These are phyloP conservation scores for Fusarium sp. DNA, from an alignment of 2,329 filamentous ascomycete species.

Conservation along the genomic window DNA sequence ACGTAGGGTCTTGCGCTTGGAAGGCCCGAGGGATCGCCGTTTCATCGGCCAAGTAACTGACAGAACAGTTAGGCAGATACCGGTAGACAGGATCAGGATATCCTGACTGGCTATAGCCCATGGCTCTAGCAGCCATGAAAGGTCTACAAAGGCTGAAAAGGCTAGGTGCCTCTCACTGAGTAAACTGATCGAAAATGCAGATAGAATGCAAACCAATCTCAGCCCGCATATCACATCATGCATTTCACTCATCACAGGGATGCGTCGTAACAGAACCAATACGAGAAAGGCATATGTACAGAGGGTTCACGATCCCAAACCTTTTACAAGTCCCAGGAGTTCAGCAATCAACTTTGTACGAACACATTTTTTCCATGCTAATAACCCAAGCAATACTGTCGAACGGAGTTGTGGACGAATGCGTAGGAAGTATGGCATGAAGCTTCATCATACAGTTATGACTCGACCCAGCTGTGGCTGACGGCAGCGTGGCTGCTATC, in stretches of 20 bases:
- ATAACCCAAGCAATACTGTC: neutral
- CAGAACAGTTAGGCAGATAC: conserved; percentile 5
- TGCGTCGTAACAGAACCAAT: neutral
- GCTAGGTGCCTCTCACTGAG: neutral
- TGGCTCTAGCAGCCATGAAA: neutral
- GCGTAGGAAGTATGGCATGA: conserved; percentile 1
- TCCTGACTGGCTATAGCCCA: neutral
- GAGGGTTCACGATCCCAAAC: neutral
- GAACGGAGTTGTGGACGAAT: neutral
- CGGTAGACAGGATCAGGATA: conserved; percentile 1
- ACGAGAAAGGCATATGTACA: neutral
- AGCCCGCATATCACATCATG: conserved; percentile 22
- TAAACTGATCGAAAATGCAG: conserved; percentile 2
- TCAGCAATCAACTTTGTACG: neutral
- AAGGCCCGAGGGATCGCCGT: conserved; percentile 23
- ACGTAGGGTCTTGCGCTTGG: conserved; percentile 21
- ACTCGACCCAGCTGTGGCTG: conserved; percentile 41
- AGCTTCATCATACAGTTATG: conserved; percentile 28
- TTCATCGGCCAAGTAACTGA: conserved; percentile 23
- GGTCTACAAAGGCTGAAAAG: neutral
- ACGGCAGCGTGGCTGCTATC: conserved; percentile 29
- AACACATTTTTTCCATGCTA: neutral
- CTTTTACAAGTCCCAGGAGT: neutral
- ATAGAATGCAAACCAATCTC: conserved; percentile 13
- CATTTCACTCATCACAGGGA: conserved; percentile 11